Evolutionary conservation across 2,329 filamentous ascomycete species (phyloP).

Genomic region (Clathrospora elynae): DNA sequence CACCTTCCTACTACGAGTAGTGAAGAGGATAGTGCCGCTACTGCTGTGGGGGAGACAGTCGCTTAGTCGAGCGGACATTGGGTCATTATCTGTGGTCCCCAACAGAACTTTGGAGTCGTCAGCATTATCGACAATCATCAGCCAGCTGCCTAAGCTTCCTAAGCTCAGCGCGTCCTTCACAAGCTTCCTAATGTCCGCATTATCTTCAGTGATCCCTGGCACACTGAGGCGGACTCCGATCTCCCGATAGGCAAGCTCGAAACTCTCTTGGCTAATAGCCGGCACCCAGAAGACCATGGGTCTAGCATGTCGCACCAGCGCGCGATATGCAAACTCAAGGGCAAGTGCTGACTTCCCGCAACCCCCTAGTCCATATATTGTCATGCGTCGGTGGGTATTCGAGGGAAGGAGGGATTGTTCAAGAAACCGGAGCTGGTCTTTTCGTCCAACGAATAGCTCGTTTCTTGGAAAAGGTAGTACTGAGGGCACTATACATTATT

Average conservation of each 20-base stretch:
- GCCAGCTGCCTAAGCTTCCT: slow-evolving; percentile 41
- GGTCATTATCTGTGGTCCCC: slow-evolving; percentile 3
- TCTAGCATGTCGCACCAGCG: slow-evolving; percentile 26
- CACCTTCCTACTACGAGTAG: slow-evolving; percentile 23
- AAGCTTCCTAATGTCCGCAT: slow-evolving; percentile 45
- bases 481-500: slow-evolving; percentile 14
- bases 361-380: slow-evolving; percentile 23
- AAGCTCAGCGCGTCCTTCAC: slow-evolving; percentile 45
- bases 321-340: slow-evolving; percentile 49
- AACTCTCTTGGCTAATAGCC: slow-evolving; percentile 24
- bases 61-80: slow-evolving; percentile 14
- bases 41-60: slow-evolving; percentile 41
- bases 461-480: slow-evolving; percentile 19
- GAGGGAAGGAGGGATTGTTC: slow-evolving; percentile 8
- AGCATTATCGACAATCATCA: slow-evolving; percentile 55
- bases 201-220: slow-evolving; percentile 28
- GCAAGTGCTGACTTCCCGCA: slow-evolving; percentile 29
- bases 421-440: slow-evolving; percentile 16
- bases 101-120: slow-evolving; percentile 48
- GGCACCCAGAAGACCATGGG: slow-evolving; percentile 25
- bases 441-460: slow-evolving; percentile 20
- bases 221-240: slow-evolving; percentile 19
- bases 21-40: slow-evolving; percentile 43
- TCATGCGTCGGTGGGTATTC: slow-evolving; percentile 9
- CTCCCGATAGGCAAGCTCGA: slow-evolving; percentile 27